Percentiles rank a stretch among this genome's conserved stretches.
phyloP scores from a whole-genome alignment of 2,329 filamentous ascomycete genomes.

The Trichothecium sympodiale region DNA sequence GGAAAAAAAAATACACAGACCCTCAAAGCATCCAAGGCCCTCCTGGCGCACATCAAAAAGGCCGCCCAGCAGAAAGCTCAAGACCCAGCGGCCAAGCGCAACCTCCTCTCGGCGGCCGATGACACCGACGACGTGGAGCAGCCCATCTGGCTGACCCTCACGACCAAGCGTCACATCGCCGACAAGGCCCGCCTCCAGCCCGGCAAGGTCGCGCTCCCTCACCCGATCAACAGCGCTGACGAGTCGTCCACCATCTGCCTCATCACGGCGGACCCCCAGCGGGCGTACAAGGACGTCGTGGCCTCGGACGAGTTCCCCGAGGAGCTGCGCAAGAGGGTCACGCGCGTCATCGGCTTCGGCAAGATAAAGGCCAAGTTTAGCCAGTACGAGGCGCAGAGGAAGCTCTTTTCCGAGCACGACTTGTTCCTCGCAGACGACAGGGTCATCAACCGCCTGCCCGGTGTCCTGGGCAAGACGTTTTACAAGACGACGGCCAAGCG shows the following conservation, averaged over 20 bases:
- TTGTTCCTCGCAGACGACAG: constrained; percentile 89
- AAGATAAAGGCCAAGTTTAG: constrained; percentile 78
- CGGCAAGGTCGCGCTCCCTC: constrained; percentile 67
- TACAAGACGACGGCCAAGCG: constrained; percentile 76
- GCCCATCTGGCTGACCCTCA: constrained; percentile 51
- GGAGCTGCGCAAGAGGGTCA: constrained; percentile 55
- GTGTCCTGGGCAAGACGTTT: constrained; percentile 80
- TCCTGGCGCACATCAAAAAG: constrained; percentile 51
- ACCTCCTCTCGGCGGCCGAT: constrained; percentile 33
- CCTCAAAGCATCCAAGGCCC: constrained; percentile 51
- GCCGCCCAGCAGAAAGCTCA: constrained; percentile 34
- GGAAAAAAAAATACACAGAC: no score
- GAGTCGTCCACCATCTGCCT: constrained; percentile 51
- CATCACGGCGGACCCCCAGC: constrained; percentile 72
- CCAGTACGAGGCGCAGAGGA: constrained; percentile 76
- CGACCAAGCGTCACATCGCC: constrained; percentile 53
- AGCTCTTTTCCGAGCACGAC: constrained; percentile 78
- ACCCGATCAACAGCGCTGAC: constrained; percentile 60
- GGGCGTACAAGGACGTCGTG: constrained; percentile 82
- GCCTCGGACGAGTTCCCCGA: constrained; percentile 61
- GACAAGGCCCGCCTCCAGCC: constrained; percentile 76
- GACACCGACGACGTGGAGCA: constrained; percentile 32
- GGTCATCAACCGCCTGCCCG: constrained; percentile 63
- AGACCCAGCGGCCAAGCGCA: constrained; percentile 41
- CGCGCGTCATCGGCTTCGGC: constrained; percentile 65